phyloP scores from a whole-genome alignment of 192 early-diverging fungal genomes.

The Coemansia sp. region DNA sequence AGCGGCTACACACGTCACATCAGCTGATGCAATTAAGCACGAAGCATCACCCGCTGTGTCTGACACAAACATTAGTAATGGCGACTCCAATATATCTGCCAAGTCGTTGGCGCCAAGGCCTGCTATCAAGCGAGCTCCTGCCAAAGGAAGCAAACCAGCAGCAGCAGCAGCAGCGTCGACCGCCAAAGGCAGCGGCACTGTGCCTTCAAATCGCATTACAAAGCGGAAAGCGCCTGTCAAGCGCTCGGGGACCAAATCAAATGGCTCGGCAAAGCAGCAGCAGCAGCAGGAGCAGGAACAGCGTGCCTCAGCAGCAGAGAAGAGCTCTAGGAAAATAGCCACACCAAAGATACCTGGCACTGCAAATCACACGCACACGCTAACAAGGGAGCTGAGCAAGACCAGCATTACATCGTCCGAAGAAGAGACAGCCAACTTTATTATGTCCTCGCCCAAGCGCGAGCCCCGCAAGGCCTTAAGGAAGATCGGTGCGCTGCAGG shows the following conservation, averaged over 20 bases:
- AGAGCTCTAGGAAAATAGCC: background rate
- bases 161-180: background rate
- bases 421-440: conserved; percentile 29
- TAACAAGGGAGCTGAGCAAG: conserved; percentile 2
- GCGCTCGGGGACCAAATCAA: background rate
- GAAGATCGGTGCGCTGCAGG: conserved; percentile 1
- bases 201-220: background rate
- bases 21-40: conserved; percentile 1
- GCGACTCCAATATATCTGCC: background rate
- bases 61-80: conserved; percentile 1
- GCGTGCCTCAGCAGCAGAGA: background rate
- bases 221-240: conserved; percentile 3
- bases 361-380: background rate
- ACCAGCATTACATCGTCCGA: background rate
- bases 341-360: background rate
- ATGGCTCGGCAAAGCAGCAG: conserved; percentile 1
- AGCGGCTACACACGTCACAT: conserved; percentile 1
- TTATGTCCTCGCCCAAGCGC: conserved; percentile 56
- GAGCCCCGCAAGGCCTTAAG: conserved; percentile 27
- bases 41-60: background rate
- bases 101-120: background rate
- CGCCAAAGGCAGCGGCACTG: background rate
- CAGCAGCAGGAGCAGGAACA: background rate
- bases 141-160: background rate
- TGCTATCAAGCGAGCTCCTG: background rate